Conservation (phyloP, 441 rosid genomes). For the Codiaeum variegatum region DNA sequence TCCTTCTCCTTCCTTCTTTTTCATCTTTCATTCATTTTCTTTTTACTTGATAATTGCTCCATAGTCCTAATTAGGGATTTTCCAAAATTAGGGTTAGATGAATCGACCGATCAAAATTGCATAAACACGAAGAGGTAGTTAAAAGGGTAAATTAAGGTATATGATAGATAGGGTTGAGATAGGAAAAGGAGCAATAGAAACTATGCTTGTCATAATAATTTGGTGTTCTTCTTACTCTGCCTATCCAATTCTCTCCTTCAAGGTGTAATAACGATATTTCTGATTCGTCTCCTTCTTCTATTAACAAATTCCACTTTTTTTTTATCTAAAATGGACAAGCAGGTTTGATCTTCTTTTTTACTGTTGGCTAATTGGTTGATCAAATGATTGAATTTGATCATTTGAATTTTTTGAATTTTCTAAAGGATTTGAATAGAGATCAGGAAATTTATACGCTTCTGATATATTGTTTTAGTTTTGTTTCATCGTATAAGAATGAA, state of each 20-base stretch:
- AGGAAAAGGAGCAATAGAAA: slow-evolving; percentile 29
- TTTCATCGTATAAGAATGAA: not conserved
- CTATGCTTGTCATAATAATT: slow-evolving; percentile 96
- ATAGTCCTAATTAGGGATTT: not conserved
- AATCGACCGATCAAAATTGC: slow-evolving; percentile 13
- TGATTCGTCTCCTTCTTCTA: slow-evolving; percentile 12
- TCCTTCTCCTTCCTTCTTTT: too few species aligned
- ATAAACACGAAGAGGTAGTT: slow-evolving; percentile 21
- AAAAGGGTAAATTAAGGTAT: slow-evolving; percentile 16
- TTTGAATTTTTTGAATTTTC: too few species aligned
- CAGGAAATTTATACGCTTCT: not conserved
- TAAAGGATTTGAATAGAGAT: not conserved
- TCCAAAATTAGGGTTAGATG: not conserved
- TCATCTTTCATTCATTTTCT: too few species aligned
- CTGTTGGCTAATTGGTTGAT: not conserved
- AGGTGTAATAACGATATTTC: slow-evolving; percentile 29
- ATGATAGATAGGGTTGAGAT: slow-evolving; percentile 9
- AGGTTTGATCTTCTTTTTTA: slow-evolving; percentile 34
- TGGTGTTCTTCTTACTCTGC: slow-evolving; percentile 69
- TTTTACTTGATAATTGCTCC: too few species aligned
- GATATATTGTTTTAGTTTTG: not conserved
- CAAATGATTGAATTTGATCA: not conserved
- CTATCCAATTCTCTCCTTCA: slow-evolving; percentile 54
- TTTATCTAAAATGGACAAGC: slow-evolving; percentile 86
- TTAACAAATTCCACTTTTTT: slow-evolving; percentile 53